A percentile compares a stretch with the other conserved stretches of the same genome.
Evolutionary conservation across 2,329 filamentous ascomycete genomes (phyloP).

Genomic region (Venturia carpophila): DNA sequence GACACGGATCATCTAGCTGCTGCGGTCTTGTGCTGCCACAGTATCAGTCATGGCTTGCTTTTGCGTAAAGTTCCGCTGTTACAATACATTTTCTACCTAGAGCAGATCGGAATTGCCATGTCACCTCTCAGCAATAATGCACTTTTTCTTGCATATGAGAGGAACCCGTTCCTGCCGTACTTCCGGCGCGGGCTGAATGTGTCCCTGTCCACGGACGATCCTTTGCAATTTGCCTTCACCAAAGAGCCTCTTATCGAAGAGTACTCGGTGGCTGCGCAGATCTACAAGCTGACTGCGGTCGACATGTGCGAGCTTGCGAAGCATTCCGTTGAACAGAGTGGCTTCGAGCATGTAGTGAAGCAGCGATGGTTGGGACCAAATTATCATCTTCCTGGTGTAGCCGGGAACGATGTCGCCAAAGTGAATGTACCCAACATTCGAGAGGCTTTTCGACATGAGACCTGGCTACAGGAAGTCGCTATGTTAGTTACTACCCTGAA

Average conservation of each 20-base stretch:
- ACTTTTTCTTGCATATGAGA: conserved; percentile 89
- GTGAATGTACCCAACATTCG: conserved; percentile 93
- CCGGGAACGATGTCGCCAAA: conserved; percentile 87
- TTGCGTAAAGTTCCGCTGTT: conserved; percentile 89
- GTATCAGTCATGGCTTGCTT: conserved; percentile 89
- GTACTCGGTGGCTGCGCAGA: conserved; percentile 95
- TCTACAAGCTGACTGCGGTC: conserved; percentile 92
- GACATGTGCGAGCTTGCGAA: conserved; percentile 99
- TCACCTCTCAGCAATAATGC: conserved; percentile 98
- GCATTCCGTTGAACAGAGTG: conserved; percentile 90
- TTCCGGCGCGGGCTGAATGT: conserved; percentile 94
- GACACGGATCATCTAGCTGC: conserved; percentile 94
- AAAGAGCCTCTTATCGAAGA: conserved; percentile 98
- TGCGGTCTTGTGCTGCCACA: conserved; percentile 85
- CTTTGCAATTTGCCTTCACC: conserved; percentile 94
- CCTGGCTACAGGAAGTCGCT: conserved; percentile 70
- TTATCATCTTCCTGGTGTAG: conserved; percentile 68
- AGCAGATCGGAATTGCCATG: conserved; percentile 98
- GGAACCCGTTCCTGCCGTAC: conserved; percentile 93
- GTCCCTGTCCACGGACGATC: conserved; percentile 92
- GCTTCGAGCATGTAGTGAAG: conserved; percentile 84
- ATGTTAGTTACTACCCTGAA: conserved; percentile 54
- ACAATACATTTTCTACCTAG: conserved; percentile 95
- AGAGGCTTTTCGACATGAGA: conserved; percentile 83
- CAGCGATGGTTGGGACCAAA: conserved; percentile 80